Conservation (phyloP, 768 basidiomycete genomes). For the Lactifluus piperatus region DNA sequence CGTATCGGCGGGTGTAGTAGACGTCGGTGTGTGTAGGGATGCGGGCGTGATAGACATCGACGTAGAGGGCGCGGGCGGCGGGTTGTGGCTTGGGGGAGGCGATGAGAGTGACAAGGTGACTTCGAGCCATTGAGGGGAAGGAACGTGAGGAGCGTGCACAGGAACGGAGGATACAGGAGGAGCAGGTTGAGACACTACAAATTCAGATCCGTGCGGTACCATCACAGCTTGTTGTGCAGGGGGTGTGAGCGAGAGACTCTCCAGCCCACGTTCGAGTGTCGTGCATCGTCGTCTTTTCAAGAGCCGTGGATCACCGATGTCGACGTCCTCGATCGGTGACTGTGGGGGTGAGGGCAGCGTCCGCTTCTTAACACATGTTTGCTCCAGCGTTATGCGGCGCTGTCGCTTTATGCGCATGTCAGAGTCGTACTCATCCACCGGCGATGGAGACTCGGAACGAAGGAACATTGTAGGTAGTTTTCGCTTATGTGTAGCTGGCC, state of each 20-base stretch:
- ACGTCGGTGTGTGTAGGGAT: not conserved
- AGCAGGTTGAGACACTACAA: too few relatives aligned
- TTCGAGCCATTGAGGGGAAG: not conserved
- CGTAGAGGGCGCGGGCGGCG: not conserved
- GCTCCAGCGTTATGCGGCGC: not conserved
- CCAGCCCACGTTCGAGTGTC: constrained; percentile 13
- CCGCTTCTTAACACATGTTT: constrained; percentile 4
- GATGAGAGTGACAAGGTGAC: not conserved
- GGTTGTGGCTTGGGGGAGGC: not conserved
- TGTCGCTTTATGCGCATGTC: constrained; percentile 8
- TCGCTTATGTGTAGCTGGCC: constrained; percentile 34
- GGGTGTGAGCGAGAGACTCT: constrained; percentile 3
- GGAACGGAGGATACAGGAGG: not conserved
- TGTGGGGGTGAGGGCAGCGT: constrained; percentile 7
- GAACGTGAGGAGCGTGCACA: not conserved
- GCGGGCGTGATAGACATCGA: not conserved
- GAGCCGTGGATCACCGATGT: not conserved
- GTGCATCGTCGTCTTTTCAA: constrained; percentile 16
- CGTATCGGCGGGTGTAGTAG: not conserved
- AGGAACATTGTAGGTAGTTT: constrained; percentile 21
- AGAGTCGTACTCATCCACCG: constrained; percentile 2
- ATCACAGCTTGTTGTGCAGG: not conserved
- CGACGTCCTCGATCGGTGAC: not conserved
- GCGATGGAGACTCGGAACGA: constrained; percentile 1
- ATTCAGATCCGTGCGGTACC: not conserved